phyloP scores from a whole-genome alignment of 176 grass and related monocot genomes.

The Zoysia pacifica region DNA sequence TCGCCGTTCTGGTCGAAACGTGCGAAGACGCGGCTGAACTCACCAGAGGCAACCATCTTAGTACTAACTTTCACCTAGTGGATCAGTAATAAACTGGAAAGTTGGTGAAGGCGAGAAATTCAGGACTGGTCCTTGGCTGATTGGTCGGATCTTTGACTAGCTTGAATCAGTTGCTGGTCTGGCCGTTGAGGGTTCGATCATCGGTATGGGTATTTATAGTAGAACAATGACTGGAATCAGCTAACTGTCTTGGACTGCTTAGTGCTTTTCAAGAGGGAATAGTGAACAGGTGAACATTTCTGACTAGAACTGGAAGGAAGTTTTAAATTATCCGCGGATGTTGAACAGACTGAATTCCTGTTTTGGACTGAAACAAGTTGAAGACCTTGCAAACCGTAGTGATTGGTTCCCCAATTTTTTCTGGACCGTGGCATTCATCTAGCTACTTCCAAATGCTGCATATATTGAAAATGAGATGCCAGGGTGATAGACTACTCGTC shows the following conservation, averaged over 20 bases:
- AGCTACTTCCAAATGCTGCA: too few relatives aligned
- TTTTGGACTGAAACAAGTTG: background rate
- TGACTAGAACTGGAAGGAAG: background rate
- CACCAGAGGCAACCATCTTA: conserved; percentile 8
- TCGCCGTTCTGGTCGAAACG: conserved; percentile 31
- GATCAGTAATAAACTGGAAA: background rate
- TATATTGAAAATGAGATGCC: too few relatives aligned
- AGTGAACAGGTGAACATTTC: background rate
- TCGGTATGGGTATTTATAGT: conserved; percentile 1
- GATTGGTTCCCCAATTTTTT: background rate
- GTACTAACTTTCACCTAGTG: background rate
- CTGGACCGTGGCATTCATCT: background rate
- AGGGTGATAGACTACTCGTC: background rate
- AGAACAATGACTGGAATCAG: background rate
- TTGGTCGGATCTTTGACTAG: background rate
- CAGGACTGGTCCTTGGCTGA: background rate
- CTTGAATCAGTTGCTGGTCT: background rate
- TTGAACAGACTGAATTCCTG: conserved; percentile 4
- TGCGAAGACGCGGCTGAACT: conserved; percentile 25
- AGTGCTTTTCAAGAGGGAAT: background rate
- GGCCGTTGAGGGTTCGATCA: background rate
- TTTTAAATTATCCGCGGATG: background rate
- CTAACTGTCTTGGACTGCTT: background rate
- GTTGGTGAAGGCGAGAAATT: background rate
- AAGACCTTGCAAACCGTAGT: background rate